These are phyloP conservation scores for Sherardia arvensis DNA, from an alignment of 257 asterid genomes.

Conservation along the genomic window DNA sequence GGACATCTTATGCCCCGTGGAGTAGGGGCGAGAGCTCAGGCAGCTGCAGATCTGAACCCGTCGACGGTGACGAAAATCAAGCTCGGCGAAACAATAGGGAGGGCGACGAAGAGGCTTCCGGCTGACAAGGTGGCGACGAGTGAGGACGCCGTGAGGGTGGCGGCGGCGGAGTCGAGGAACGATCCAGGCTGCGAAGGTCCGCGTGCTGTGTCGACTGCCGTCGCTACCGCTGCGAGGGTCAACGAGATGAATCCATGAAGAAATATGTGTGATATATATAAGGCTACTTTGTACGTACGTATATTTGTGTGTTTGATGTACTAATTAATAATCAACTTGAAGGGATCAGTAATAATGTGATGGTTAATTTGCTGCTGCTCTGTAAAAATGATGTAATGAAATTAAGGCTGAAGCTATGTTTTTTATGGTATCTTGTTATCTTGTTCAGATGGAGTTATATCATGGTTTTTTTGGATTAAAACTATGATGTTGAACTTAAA, in stretches of 20 bases:
- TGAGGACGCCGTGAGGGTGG: conserved; percentile 56
- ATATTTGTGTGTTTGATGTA: too few relatives aligned
- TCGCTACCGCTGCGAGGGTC: conserved; percentile 43
- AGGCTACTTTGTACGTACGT: too few relatives aligned
- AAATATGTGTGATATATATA: neutral
- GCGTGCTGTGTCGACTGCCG: conserved; percentile 21
- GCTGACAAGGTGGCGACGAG: conserved; percentile 42
- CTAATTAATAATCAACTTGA: too few relatives aligned
- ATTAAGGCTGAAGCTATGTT: neutral
- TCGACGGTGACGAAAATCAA: conserved; percentile 28
- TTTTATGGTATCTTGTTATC: too few relatives aligned
- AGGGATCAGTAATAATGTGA: neutral
- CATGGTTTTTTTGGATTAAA: too few relatives aligned
- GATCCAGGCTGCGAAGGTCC: conserved; percentile 1
- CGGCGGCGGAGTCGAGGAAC: conserved; percentile 40
- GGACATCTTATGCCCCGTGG: conserved; percentile 21
- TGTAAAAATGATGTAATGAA: neutral
- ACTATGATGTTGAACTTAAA: too few relatives aligned
- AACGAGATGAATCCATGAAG: conserved; percentile 8
- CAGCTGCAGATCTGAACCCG: conserved; percentile 31
- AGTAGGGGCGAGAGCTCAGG: conserved; percentile 40
- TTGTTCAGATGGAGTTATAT: too few relatives aligned
- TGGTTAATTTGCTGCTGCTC: neutral
- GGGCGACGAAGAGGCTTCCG: conserved; percentile 29
- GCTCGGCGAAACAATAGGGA: conserved; percentile 39